Conservation (phyloP, 2,329 filamentous ascomycete species). For the Cercospora sp. region DNA sequence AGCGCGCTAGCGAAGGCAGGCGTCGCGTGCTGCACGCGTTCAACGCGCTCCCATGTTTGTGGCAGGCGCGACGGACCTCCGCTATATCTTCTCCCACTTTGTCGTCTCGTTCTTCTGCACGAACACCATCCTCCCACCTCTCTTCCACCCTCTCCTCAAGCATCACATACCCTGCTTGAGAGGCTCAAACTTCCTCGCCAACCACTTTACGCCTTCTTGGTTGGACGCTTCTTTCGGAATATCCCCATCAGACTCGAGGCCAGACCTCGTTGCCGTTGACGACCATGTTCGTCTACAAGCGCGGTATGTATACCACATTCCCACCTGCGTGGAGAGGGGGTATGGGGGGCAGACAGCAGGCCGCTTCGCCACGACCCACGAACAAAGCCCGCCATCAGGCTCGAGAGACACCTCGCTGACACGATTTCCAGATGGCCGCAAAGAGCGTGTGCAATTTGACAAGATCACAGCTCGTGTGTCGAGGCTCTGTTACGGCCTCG, state of each 20-base stretch:
- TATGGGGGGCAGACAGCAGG: background rate
- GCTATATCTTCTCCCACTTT: slow-evolving; percentile 22
- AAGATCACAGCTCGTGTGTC: slow-evolving; percentile 99
- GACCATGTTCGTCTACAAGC: slow-evolving; percentile 64
- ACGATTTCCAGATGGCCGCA: slow-evolving; percentile 77
- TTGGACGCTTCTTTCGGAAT: slow-evolving; percentile 17
- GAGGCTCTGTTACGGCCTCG: slow-evolving; percentile 93
- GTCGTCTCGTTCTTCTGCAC: slow-evolving; percentile 18
- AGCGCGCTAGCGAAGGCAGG: slow-evolving; percentile 12
- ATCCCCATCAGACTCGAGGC: slow-evolving; percentile 25
- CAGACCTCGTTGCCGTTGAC: slow-evolving; percentile 31
- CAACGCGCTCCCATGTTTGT: slow-evolving; percentile 8
- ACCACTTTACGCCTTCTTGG: slow-evolving; percentile 14
- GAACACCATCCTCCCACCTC: slow-evolving; percentile 19
- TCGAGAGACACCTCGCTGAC: slow-evolving; percentile 26
- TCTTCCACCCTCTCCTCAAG: slow-evolving; percentile 17
- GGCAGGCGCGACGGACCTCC: slow-evolving; percentile 12
- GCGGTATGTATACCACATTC: slow-evolving; percentile 50
- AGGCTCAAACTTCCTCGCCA: slow-evolving; percentile 8
- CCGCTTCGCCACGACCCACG: slow-evolving; percentile 13
- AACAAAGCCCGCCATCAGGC: slow-evolving; percentile 17
- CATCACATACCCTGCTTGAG: slow-evolving; percentile 26
- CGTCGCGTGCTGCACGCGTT: slow-evolving; percentile 8
- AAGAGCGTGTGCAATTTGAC: slow-evolving; percentile 99
- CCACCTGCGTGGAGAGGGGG: background rate